Evolutionary conservation across 768 basidiomycete species (phyloP), one percentile per base, ranked within the genome.

Genomic region (Leccinum rimulosum): DNA sequence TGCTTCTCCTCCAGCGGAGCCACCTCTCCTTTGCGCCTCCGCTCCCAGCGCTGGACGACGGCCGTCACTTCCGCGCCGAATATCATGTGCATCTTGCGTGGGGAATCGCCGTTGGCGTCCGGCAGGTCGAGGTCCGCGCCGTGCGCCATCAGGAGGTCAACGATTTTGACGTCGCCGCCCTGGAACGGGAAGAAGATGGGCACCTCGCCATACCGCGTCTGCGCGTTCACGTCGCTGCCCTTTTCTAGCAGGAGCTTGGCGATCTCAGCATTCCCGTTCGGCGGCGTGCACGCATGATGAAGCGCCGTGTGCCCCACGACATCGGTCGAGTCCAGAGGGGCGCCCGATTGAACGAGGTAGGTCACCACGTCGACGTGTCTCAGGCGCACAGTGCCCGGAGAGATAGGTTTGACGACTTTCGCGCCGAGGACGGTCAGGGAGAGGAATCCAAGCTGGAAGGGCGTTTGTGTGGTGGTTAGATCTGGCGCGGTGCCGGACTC

Each of bases 281-380:
- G 63, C 0, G 71, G 69, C 6, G 74, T 74, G 8, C 76, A 76
- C 0, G 74, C 71, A 64, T 84, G 82, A 50, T 80, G 76, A 4
- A 84, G 74, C 1, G 84, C 79, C 1, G 81, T 84, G 68, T 73
- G 73, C 4, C 81, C 81, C 10, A 68, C 73, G 48, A 85, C 77
- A 57, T 84, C 84, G 2, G 69, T 68, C 1, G 74, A 22, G 52
- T 83, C 73, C 4, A 74, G 66, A 3, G 80, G 72, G 0, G 77
- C 71, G 12, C 82, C 82, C 0, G 66, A 59, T 0, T 74, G 65
- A 40, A 84, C 69, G 25, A 86, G 76, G 51, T 72, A 75, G 38
- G 69, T 64, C 54, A 84, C 70, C 14, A 75, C 68, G 6, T 76
- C 78, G 17, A 65, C 43, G 58, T 79, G 73, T 49, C 68, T 63